phyloP scores from a whole-genome alignment of 2,329 filamentous ascomycete species.

The Beauveria brongniartii region DNA sequence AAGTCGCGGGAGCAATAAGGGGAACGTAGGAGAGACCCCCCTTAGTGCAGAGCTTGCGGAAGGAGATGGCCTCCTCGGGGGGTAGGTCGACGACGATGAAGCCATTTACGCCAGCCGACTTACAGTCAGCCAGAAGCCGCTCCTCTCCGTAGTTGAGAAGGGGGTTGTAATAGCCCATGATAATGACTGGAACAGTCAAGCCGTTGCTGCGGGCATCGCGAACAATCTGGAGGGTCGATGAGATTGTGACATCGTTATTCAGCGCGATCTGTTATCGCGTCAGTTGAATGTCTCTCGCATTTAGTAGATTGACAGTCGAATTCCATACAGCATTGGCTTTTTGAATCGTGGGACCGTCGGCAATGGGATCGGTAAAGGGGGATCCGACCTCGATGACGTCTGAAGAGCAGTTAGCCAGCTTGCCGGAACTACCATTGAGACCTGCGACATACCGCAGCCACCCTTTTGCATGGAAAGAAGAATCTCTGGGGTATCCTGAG shows the following conservation, averaged over 20 bases:
- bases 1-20: slow-evolving; percentile 91
- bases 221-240: slow-evolving; percentile 73
- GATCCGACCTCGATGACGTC: slow-evolving; percentile 94
- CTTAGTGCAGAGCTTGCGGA: slow-evolving; percentile 74
- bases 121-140: slow-evolving; percentile 74
- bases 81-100: slow-evolving; percentile 96
- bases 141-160: slow-evolving; percentile 92
- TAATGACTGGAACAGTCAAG: slow-evolving; percentile 71
- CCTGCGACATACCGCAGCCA: slow-evolving; percentile 62
- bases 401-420: slow-evolving; percentile 14
- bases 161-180: slow-evolving; percentile 99
- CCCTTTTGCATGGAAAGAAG: slow-evolving; percentile 86
- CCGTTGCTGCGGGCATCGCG: slow-evolving; percentile 70
- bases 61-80: slow-evolving; percentile 89
- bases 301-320: background rate
- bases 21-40: slow-evolving; percentile 82
- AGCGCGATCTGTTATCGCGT: slow-evolving; percentile 51
- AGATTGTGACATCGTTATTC: slow-evolving; percentile 78
- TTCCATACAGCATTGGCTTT: slow-evolving; percentile 71
- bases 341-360: slow-evolving; percentile 95
- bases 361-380: slow-evolving; percentile 96
- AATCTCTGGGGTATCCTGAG: slow-evolving; percentile 75
- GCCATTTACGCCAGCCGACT: slow-evolving; percentile 79
- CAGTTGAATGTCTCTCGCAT: background rate
- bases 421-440: background rate